Evolutionary conservation across 2,329 filamentous ascomycete genomes (phyloP).

Genomic region (Penicillium brasilianum): DNA sequence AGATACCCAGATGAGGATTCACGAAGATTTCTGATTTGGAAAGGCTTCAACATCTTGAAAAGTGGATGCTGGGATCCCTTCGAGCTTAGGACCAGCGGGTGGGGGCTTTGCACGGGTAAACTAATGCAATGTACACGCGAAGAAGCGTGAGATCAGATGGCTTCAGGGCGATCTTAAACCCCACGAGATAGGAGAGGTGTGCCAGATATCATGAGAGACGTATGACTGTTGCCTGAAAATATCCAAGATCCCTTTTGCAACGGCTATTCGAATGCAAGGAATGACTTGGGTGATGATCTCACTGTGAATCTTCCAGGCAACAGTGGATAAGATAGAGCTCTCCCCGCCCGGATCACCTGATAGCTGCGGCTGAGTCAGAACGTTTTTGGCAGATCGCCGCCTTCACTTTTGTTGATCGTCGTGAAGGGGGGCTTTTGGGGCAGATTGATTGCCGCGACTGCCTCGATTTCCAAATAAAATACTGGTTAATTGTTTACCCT

Average conservation of each 20-base stretch:
- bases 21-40: constrained; percentile 47
- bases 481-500: not conserved
- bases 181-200: constrained; percentile 1
- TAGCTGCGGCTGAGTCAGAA: constrained; percentile 5
- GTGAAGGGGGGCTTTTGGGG: not conserved
- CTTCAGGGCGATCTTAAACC: constrained; percentile 14
- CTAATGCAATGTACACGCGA: not conserved
- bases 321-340: constrained; percentile 32
- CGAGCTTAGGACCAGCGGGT: constrained; percentile 11
- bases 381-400: not conserved
- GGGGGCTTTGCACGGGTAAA: constrained; percentile 17
- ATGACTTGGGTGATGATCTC: constrained; percentile 15
- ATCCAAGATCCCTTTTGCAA: constrained; percentile 3
- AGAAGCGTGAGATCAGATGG: constrained; percentile 17
- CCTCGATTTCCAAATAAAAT: not conserved
- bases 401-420: not conserved
- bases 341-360: constrained; percentile 23
- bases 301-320: constrained; percentile 28
- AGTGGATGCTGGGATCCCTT: constrained; percentile 12
- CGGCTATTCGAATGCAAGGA: constrained; percentile 17
- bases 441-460: not conserved
- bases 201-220: constrained; percentile 11
- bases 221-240: constrained; percentile 26
- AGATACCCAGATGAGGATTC: constrained; percentile 21
- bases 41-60: constrained; percentile 46